Conservation (phyloP, 1,284 basidiomycete species). For the Fomes fomentarius region DNA sequence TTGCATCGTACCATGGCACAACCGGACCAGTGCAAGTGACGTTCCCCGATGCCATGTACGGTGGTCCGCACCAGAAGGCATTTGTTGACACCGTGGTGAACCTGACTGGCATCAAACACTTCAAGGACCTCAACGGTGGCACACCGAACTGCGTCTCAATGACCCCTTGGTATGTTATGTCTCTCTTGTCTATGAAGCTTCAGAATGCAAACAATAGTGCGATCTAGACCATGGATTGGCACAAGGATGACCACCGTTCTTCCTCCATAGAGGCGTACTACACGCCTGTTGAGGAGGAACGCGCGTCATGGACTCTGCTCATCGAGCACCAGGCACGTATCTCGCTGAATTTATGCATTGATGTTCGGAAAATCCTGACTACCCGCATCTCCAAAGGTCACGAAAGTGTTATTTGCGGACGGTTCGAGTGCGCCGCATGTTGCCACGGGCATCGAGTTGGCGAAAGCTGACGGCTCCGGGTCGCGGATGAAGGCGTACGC, state of each 20-base stretch:
- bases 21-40: constrained; percentile 58
- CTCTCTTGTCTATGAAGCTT: neutral
- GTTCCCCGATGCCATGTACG: constrained; percentile 55
- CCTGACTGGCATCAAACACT: constrained; percentile 50
- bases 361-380: neutral
- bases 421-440: constrained; percentile 41
- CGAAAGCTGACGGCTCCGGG: constrained; percentile 24
- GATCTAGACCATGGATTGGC: constrained; percentile 36
- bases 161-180: constrained; percentile 44
- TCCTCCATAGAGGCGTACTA: constrained; percentile 48
- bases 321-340: constrained; percentile 28
- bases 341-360: neutral
- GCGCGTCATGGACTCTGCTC: constrained; percentile 41
- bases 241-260: constrained; percentile 37
- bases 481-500: constrained; percentile 40
- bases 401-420: constrained; percentile 54
- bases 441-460: constrained; percentile 61
- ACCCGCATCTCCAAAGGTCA: constrained; percentile 39
- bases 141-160: constrained; percentile 58
- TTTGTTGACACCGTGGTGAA: constrained; percentile 53
- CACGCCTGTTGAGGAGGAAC: constrained; percentile 37
- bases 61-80: constrained; percentile 54
- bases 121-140: constrained; percentile 58
- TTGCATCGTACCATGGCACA: constrained; percentile 52
- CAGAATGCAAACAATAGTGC: neutral